phyloP scores from a whole-genome alignment of 2,329 filamentous ascomycete genomes.

The Meredithiella fracta region DNA sequence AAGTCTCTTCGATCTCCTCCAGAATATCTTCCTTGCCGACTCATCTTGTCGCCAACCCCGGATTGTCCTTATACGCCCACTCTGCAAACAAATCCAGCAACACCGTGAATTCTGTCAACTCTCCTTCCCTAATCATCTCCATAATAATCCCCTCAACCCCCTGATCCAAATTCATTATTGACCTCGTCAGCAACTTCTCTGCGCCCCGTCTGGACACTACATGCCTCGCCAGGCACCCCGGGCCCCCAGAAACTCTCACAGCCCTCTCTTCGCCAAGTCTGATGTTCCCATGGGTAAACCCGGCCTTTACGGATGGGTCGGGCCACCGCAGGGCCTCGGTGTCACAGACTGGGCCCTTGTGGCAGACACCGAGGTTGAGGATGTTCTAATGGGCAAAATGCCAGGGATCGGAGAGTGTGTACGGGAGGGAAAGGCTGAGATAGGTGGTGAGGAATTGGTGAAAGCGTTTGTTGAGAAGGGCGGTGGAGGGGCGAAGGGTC shows the following conservation, averaged over 20 bases:
- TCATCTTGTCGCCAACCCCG: slow-evolving; percentile 8
- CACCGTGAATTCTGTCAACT: slow-evolving; percentile 18
- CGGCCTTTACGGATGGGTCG: neutral
- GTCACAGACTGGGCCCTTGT: slow-evolving; percentile 15
- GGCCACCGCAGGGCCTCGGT: neutral
- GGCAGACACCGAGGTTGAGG: slow-evolving; percentile 18
- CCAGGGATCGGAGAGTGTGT: neutral
- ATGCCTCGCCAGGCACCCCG: slow-evolving; percentile 19
- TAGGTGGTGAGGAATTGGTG: neutral
- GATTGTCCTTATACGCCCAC: slow-evolving; percentile 17
- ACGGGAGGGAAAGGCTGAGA: neutral
- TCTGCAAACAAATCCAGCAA: slow-evolving; percentile 18
- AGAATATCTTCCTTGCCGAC: slow-evolving; percentile 17
- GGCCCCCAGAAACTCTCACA: slow-evolving; percentile 16
- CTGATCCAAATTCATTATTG: slow-evolving; percentile 17
- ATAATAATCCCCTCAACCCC: slow-evolving; percentile 19
- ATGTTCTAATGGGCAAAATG: slow-evolving; percentile 16
- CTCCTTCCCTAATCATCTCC: slow-evolving; percentile 15
- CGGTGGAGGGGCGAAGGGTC: neutral
- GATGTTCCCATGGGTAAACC: slow-evolving; percentile 10
- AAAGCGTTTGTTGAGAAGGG: neutral
- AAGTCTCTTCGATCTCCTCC: too few relatives aligned
- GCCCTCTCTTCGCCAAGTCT: slow-evolving; percentile 16
- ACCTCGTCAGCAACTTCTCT: slow-evolving; percentile 18
- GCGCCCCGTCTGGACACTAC: slow-evolving; percentile 19